Percentiles rank a stretch among this genome's conserved stretches.
Conservation (phyloP, 768 basidiomycete species). For the Termitomyces sp. region DNA sequence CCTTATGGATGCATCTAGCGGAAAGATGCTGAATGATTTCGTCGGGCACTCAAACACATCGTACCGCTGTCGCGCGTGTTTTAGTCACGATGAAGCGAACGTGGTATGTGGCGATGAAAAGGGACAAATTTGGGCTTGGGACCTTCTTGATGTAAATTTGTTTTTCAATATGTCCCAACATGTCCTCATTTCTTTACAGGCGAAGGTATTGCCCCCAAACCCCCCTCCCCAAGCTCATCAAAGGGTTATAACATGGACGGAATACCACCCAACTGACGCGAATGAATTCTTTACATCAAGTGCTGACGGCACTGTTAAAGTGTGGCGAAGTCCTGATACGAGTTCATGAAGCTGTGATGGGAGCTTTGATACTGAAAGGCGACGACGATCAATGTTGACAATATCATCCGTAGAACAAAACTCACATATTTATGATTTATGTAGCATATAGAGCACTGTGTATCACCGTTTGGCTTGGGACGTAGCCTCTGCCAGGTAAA, state of each 20-base stretch:
- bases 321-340: conserved; percentile 61
- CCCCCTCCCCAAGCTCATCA: conserved; percentile 77
- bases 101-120: conserved; percentile 89
- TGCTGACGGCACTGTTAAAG: conserved; percentile 86
- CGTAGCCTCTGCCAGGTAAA: conserved; percentile 35
- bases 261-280: conserved; percentile 78
- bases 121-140: conserved; percentile 90
- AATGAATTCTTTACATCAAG: conserved; percentile 87
- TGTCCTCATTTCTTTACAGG: conserved; percentile 39
- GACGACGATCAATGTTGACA: conserved; percentile 2
- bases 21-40: conserved; percentile 84
- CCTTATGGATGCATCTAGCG: conserved; percentile 79
- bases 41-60: conserved; percentile 67
- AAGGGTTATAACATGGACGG: conserved; percentile 88
- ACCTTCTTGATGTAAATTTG: conserved; percentile 71
- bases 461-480: conserved; percentile 38
- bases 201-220: conserved; percentile 59
- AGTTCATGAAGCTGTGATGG: conserved; percentile 1
- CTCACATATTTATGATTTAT: conserved; percentile 9
- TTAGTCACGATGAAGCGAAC: conserved; percentile 76
- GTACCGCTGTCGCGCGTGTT: conserved; percentile 78
- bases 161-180: conserved; percentile 1
- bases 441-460: conserved; percentile 10
- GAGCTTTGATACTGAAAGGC: neutral
- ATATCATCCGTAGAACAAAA: conserved; percentile 4